These are phyloP conservation scores for Penicillium angulare DNA, from an alignment of 495 filamentous ascomycete species.

Conservation along the genomic window DNA sequence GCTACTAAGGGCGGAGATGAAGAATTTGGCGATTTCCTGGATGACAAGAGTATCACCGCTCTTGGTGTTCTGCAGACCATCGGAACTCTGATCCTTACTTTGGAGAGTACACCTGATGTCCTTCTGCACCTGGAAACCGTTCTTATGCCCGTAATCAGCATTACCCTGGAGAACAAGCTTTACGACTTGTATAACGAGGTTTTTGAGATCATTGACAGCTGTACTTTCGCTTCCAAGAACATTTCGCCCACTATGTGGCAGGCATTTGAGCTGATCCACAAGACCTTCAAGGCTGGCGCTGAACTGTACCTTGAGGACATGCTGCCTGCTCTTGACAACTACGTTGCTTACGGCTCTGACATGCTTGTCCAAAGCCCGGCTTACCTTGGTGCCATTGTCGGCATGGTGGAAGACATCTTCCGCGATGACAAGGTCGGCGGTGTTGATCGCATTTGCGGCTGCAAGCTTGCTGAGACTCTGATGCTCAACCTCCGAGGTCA, in stretches of 20 bases:
- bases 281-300: slow-evolving; percentile 94
- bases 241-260: slow-evolving; percentile 98
- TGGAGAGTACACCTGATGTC: slow-evolving; percentile 95
- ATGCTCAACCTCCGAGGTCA: slow-evolving; percentile 94
- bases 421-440: slow-evolving; percentile 86
- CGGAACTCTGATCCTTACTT: slow-evolving; percentile 90
- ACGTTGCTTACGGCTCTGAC: slow-evolving; percentile 82
- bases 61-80: slow-evolving; percentile 97
- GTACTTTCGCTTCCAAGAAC: slow-evolving; percentile 94
- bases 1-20: slow-evolving; percentile 67
- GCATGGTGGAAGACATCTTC: slow-evolving; percentile 77
- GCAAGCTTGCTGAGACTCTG: slow-evolving; percentile 94
- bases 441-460: slow-evolving; percentile 96
- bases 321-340: slow-evolving; percentile 96
- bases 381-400: slow-evolving; percentile 81
- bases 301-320: slow-evolving; percentile 98
- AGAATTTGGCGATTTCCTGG: slow-evolving; percentile 84
- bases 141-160: slow-evolving; percentile 92
- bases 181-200: slow-evolving; percentile 97
- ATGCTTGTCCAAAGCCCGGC: slow-evolving; percentile 77
- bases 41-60: slow-evolving; percentile 98
- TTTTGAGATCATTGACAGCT: slow-evolving; percentile 98
- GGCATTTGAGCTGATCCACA: slow-evolving; percentile 93
- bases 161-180: slow-evolving; percentile 95
- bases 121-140: slow-evolving; percentile 91